Evolutionary conservation across 768 basidiomycete genomes (phyloP), one percentile per base, ranked within the genome.

Genomic region (Crepidotus variabilis): DNA sequence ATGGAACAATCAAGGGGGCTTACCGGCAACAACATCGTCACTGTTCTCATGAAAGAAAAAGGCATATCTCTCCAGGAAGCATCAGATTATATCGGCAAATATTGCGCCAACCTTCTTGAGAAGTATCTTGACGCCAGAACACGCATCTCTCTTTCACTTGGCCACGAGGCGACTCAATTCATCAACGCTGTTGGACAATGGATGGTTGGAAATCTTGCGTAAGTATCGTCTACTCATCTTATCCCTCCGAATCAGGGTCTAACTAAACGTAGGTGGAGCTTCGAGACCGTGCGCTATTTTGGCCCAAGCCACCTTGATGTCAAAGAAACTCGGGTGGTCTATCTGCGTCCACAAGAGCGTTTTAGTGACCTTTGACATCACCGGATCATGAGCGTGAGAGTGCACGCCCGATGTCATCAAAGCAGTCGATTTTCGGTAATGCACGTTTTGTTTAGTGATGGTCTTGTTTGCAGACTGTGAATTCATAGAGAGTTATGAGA

Each of bases 1-100:
- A 83, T 86, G 79, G 87, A 90, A 62, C 84, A 86, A 61, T 78
- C 81, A 51, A 80, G 80, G 61, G 88, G 86, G 18, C 79, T 83
- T 51, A 74, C 71, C 23, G 83, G 82, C 55, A 87, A 87, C 65
- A 90, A 88, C 65, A 76, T 88, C 61, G 73, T 90, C 51, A 85
- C 84, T 6, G 84, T 88, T 34, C 76, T 87, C 57, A 87, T 87
- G 83, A 68, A 79, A 57, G 78, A 80, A 59, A 76, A 77, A 52
- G 62, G 69, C 20, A 67, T 85, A 50, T 73, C 75, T 53, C 71
- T 88, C 48, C 87, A 88, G 67, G 75, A 77, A 23, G 83, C 86
- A 0, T 75, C 78, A 28, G 80, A 89, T 65, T 75, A 77, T 59
- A 76, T 83, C 58, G 85, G 85, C 11, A 64, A 62, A 14, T 72